A percentile compares a stretch with the other conserved stretches of the same genome.
phyloP scores from a whole-genome alignment of 2,329 filamentous ascomycete species.

The Diplodia sapinea region DNA sequence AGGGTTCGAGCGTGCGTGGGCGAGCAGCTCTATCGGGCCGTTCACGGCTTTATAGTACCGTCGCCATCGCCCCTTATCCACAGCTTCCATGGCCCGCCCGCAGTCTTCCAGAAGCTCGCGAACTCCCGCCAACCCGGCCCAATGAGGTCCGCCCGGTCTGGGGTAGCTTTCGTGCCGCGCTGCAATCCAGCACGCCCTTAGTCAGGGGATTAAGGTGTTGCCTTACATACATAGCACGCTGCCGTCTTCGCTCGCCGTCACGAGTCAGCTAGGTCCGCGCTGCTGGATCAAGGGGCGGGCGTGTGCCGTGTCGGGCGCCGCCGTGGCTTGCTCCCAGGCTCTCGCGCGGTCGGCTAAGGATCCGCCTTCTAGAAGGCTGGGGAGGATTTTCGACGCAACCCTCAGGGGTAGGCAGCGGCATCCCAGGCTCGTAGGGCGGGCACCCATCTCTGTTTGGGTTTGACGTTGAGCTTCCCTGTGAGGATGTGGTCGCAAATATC shows the following conservation, averaged over 20 bases:
- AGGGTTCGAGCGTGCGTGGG: not conserved
- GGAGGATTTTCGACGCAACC: constrained; percentile 8
- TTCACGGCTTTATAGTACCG: constrained; percentile 25
- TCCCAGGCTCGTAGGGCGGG: constrained; percentile 13
- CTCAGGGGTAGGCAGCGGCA: constrained; percentile 12
- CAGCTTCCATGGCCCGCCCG: constrained; percentile 3
- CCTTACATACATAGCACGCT: not conserved
- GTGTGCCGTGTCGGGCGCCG: constrained; percentile 21
- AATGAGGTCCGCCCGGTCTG: constrained; percentile 17
- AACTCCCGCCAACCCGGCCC: constrained; percentile 16
- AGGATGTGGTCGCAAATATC: constrained; percentile 15
- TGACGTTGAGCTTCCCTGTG: constrained; percentile 12
- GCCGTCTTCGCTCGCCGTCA: not conserved
- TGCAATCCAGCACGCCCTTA: constrained; percentile 14
- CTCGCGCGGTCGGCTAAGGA: constrained; percentile 25
- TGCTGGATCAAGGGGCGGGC: constrained; percentile 14
- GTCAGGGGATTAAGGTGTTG: constrained; percentile 21
- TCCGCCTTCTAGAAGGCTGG: constrained; percentile 26
- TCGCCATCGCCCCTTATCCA: constrained; percentile 24
- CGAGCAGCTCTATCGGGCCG: constrained; percentile 9
- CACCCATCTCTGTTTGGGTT: constrained; percentile 12
- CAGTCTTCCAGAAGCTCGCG: constrained; percentile 13
- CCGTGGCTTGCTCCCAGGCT: not conserved
- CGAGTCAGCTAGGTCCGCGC: constrained; percentile 5
- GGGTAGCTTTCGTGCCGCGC: constrained; percentile 14